Evolutionary conservation across 2,329 filamentous ascomycete species (phyloP).

Genomic region (Xylaria sp.): DNA sequence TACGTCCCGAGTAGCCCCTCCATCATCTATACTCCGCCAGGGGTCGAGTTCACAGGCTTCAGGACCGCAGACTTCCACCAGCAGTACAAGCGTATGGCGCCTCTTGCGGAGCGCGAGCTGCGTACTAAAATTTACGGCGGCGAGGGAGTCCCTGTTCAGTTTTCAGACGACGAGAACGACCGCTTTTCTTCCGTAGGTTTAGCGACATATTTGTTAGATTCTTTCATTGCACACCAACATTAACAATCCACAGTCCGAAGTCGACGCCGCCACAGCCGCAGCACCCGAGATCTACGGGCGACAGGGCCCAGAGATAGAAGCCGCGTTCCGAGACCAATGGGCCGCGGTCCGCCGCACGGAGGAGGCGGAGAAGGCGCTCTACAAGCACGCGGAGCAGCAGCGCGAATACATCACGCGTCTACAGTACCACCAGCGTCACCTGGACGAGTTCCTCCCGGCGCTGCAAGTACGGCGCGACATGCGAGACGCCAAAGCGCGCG

Average conservation of each 20-base stretch:
- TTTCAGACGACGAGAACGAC: slow-evolving; percentile 30
- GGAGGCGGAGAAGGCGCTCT: slow-evolving; percentile 13
- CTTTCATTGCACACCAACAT: neutral
- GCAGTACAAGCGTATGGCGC: slow-evolving; percentile 49
- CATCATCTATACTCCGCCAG: slow-evolving; percentile 42
- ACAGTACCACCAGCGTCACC: slow-evolving; percentile 14
- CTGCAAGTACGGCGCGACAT: slow-evolving; percentile 26
- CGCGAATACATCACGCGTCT: slow-evolving; percentile 19
- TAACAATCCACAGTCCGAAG: slow-evolving; percentile 36
- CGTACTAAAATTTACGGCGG: slow-evolving; percentile 37
- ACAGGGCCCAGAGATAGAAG: slow-evolving; percentile 6
- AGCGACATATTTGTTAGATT: neutral
- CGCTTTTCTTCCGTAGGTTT: slow-evolving; percentile 41
- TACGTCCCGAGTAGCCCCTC: slow-evolving; percentile 41
- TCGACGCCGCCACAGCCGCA: slow-evolving; percentile 25
- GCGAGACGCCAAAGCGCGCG: slow-evolving; percentile 11
- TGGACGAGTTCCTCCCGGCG: slow-evolving; percentile 26
- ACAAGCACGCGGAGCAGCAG: slow-evolving; percentile 26
- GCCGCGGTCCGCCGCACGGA: slow-evolving; percentile 13
- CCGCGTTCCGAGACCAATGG: slow-evolving; percentile 30
- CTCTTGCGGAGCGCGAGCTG: slow-evolving; percentile 40
- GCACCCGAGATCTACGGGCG: slow-evolving; percentile 2
- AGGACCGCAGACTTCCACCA: slow-evolving; percentile 37
- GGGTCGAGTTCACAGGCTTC: slow-evolving; percentile 33
- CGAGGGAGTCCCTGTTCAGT: neutral